phyloP scores from a whole-genome alignment of 768 basidiomycete species.

The Lactarius trivialis region DNA sequence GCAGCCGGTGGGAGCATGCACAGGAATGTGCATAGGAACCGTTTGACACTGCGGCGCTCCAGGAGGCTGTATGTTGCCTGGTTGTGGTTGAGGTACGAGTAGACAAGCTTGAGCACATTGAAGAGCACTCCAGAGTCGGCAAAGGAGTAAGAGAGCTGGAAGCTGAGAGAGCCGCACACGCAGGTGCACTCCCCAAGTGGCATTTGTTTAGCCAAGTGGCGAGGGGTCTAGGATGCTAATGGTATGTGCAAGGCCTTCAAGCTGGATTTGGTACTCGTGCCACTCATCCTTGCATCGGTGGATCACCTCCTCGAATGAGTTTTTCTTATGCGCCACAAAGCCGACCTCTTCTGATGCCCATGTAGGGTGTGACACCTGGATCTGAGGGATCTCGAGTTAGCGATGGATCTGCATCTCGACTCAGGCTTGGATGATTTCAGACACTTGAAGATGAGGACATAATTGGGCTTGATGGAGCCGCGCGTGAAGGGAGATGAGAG shows the following conservation, averaged over 20 bases:
- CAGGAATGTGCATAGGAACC: conserved; percentile 77
- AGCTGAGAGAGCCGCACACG: conserved; percentile 43
- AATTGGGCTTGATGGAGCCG: no score
- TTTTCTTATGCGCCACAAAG: conserved; percentile 94
- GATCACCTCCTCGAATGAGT: conserved; percentile 89
- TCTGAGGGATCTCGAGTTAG: no score
- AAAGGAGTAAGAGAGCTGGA: conserved; percentile 77
- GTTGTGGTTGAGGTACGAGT: conserved; percentile 86
- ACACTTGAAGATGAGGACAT: no score
- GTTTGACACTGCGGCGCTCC: conserved; percentile 80
- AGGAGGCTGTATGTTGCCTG: conserved; percentile 62
- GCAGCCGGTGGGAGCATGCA: conserved; percentile 65
- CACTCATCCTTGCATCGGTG: conserved; percentile 98
- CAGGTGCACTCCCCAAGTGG: conserved; percentile 72
- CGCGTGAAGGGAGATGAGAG: conserved; percentile 45
- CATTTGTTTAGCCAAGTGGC: conserved; percentile 82
- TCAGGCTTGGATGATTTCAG: no score
- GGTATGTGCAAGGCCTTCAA: conserved; percentile 85
- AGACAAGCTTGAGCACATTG: conserved; percentile 85
- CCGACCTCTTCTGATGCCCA: conserved; percentile 97
- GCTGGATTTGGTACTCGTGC: conserved; percentile 94
- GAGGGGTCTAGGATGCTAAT: conserved; percentile 90
- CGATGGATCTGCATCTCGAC: no score
- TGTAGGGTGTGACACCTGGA: conserved; percentile 97
- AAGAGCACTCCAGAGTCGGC: conserved; percentile 74